Evolutionary conservation across 148 eudicot genomes (phyloP).

Genomic region (Simmondsia chinensis): DNA sequence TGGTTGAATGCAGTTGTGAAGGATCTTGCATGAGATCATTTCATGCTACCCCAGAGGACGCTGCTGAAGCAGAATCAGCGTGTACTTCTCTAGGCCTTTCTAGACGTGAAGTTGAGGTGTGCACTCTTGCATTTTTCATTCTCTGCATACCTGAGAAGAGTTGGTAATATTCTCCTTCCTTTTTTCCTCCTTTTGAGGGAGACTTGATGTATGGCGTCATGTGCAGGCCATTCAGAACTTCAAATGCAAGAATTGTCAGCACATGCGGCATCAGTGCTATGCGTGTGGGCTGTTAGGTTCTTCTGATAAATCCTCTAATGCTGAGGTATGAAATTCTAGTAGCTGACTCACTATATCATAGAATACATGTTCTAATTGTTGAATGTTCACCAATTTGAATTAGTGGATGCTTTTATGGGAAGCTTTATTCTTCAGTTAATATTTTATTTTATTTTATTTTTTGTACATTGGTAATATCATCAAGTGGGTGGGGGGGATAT

Average conservation of each 20-base stretch:
- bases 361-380: no score
- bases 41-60: conserved; percentile 61
- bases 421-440: not conserved
- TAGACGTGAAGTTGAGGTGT: conserved; percentile 51
- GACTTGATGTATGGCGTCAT: conserved; percentile 2
- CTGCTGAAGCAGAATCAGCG: conserved; percentile 32
- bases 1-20: conserved; percentile 55
- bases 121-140: conserved; percentile 6
- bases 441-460: not conserved
- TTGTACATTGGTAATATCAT: no score
- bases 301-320: conserved; percentile 64
- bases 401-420: no score
- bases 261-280: conserved; percentile 81
- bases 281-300: conserved; percentile 75
- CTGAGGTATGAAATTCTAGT: conserved; percentile 46
- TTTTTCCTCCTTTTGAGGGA: not conserved
- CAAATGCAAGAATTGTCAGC: conserved; percentile 60
- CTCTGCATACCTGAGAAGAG: not conserved
- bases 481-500: no score
- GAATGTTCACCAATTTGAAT: no score
- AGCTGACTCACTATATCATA: not conserved
- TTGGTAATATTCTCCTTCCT: not conserved
- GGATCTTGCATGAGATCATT: conserved; percentile 93
- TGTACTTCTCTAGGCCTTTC: conserved; percentile 67
- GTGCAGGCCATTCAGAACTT: conserved; percentile 49